These are phyloP conservation scores for Penicillium polonicum DNA, from an alignment of 2,329 filamentous ascomycete genomes.

Conservation along the genomic window DNA sequence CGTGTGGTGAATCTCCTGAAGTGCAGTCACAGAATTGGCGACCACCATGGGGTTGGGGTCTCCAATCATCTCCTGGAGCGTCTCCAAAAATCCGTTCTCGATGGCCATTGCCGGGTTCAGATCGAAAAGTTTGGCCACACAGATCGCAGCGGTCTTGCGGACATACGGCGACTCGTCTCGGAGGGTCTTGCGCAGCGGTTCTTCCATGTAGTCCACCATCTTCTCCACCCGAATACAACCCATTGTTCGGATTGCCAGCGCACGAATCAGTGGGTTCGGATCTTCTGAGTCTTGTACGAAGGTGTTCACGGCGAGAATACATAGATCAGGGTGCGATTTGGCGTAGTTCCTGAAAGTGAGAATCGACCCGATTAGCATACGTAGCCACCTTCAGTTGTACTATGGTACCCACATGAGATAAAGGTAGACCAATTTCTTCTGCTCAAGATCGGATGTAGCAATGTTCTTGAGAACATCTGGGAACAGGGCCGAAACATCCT, in stretches of 20 bases:
- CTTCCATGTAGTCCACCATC: slow-evolving; percentile 99
- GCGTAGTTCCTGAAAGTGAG: slow-evolving; percentile 79
- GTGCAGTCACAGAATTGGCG: slow-evolving; percentile 90
- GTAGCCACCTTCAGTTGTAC: background rate
- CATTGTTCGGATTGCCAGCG: slow-evolving; percentile 95
- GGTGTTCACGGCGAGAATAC: slow-evolving; percentile 97
- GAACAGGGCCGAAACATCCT: slow-evolving; percentile 95
- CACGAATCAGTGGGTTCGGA: slow-evolving; percentile 91
- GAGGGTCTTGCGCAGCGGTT: slow-evolving; percentile 90
- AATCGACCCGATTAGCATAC: slow-evolving; percentile 22
- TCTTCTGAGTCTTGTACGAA: slow-evolving; percentile 99
- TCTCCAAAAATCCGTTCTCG: slow-evolving; percentile 94
- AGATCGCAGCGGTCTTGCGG: slow-evolving; percentile 95
- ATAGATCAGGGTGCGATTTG: slow-evolving; percentile 97
- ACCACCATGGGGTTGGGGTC: slow-evolving; percentile 99
- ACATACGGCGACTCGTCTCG: slow-evolving; percentile 98
- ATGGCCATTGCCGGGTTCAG: slow-evolving; percentile 89
- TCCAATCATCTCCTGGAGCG: slow-evolving; percentile 89
- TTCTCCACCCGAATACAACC: slow-evolving; percentile 97
- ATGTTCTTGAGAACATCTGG: slow-evolving; percentile 99
- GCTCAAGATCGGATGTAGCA: slow-evolving; percentile 87
- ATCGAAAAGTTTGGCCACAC: slow-evolving; percentile 96
- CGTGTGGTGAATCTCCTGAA: slow-evolving; percentile 86
- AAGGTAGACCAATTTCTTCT: slow-evolving; percentile 98
- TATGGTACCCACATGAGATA: slow-evolving; percentile 76